Conservation (phyloP, 2,329 filamentous ascomycete genomes). For the Pseudogymnoascus sp. region DNA sequence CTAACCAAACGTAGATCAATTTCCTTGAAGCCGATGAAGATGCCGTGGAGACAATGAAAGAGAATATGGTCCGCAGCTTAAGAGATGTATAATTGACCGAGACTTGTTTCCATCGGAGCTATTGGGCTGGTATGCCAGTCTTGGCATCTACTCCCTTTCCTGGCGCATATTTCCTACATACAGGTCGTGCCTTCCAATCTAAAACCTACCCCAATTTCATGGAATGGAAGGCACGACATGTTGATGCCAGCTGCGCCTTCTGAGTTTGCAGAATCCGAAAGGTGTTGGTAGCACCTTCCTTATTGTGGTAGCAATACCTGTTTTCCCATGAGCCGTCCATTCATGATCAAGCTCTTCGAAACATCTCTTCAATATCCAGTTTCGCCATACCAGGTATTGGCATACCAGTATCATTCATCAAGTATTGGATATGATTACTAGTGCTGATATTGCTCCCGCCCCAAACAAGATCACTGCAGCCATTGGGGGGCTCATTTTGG, state of each 20-base stretch:
- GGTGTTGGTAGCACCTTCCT: not conserved
- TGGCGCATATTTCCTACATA: not conserved
- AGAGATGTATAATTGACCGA: conserved; percentile 29
- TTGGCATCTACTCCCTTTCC: not conserved
- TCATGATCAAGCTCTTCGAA: not conserved
- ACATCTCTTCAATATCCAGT: not conserved
- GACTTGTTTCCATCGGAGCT: not conserved
- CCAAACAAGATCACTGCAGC: conserved; percentile 31
- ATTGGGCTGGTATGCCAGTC: not conserved
- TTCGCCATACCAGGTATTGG: conserved; percentile 2
- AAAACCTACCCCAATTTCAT: not conserved
- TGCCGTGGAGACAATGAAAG: conserved; percentile 49
- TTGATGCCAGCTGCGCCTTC: not conserved
- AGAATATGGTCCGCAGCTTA: conserved; percentile 42
- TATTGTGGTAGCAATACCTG: not conserved
- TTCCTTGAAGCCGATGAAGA: conserved; percentile 56
- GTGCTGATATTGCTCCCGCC: conserved; percentile 10
- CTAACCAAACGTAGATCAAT: conserved; percentile 43
- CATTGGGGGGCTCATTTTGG: conserved; percentile 36
- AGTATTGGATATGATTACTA: conserved; percentile 28
- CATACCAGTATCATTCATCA: conserved; percentile 10
- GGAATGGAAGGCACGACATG: not conserved
- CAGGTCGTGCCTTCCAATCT: not conserved
- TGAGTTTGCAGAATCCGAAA: not conserved
- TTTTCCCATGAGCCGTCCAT: not conserved